Evolutionary conservation across 139 green algal species (phyloP).

Genomic region (Haematococcus lacustris): DNA sequence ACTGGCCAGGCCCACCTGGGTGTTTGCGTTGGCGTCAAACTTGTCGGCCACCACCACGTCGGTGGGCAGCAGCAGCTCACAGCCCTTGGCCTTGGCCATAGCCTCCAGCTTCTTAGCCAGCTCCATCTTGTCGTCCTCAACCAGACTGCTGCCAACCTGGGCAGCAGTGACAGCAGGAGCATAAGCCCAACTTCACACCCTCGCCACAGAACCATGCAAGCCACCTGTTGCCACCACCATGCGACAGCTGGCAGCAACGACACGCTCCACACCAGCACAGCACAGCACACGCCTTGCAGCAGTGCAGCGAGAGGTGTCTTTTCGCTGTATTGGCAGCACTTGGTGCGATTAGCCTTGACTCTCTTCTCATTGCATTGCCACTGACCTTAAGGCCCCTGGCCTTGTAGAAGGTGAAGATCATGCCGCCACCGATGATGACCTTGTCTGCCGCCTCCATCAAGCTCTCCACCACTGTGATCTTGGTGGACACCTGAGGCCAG

Average conservation of each 20-base stretch:
- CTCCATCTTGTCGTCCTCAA: conserved; percentile 98
- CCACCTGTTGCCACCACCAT: no score
- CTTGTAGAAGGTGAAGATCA: conserved; percentile 99
- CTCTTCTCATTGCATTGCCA: no score
- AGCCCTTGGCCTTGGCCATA: conserved; percentile 79
- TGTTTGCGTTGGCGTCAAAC: conserved; percentile 88
- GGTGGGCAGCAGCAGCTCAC: conserved; percentile 91
- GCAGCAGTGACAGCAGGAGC: no score
- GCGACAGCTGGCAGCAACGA: no score
- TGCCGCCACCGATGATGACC: conserved; percentile 87
- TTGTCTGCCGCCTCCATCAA: conserved; percentile 93
- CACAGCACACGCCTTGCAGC: no score
- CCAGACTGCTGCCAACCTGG: conserved; percentile 82
- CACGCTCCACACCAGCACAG: no score
- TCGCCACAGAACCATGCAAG: no score
- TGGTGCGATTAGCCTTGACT: no score
- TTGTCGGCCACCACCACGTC: conserved; percentile 96
- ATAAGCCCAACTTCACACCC: no score
- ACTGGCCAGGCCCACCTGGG: conserved; percentile 50
- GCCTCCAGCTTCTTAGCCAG: conserved; percentile 87
- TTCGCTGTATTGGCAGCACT: no score
- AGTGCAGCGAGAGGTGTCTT: no score
- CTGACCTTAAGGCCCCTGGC: conserved; percentile 18
- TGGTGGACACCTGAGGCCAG: conserved; percentile 97
- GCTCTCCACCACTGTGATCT: conserved; percentile 98